phyloP scores from a whole-genome alignment of 768 basidiomycete genomes.

The Nidularia sp. region DNA sequence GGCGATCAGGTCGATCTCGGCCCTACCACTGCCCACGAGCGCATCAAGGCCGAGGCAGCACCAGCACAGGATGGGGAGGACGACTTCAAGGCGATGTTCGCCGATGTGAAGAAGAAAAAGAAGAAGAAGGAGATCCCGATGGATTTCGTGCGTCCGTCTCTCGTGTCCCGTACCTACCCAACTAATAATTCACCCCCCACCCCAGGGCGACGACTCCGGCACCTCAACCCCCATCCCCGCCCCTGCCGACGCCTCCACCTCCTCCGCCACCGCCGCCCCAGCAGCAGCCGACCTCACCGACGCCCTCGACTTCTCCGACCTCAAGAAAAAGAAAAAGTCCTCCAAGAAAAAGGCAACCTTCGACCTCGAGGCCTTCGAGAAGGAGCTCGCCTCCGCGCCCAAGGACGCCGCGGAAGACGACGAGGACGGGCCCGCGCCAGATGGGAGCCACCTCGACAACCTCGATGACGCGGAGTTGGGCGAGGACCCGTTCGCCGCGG shows the following conservation, averaged over 20 bases:
- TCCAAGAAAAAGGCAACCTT: constrained; percentile 85
- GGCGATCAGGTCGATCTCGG: constrained; percentile 78
- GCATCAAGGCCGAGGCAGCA: constrained; percentile 53
- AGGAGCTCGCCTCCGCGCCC: constrained; percentile 73
- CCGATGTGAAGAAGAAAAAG: constrained; percentile 88
- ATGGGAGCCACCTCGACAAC: constrained; percentile 61
- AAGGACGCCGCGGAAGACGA: constrained; percentile 55
- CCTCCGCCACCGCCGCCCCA: constrained; percentile 34
- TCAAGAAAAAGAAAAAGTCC: constrained; percentile 95
- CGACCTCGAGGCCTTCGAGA: constrained; percentile 92
- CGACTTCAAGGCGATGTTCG: constrained; percentile 81
- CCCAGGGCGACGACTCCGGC: constrained; percentile 67
- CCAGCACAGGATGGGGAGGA: constrained; percentile 55
- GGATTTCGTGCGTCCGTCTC: constrained; percentile 72
- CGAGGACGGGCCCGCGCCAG: constrained; percentile 50
- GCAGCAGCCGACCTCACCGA: constrained; percentile 41
- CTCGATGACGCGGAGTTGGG: constrained; percentile 83
- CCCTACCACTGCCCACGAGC: constrained; percentile 70
- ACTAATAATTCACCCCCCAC: too few species aligned
- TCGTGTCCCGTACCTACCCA: too few species aligned
- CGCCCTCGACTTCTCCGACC: constrained; percentile 90
- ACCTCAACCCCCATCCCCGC: constrained; percentile 47
- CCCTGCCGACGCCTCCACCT: constrained; percentile 18
- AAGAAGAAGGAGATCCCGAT: constrained; percentile 90
- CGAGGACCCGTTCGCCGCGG: constrained; percentile 79